Base-by-base conservation (phyloP, 768 basidiomycete genomes). In the Inosperma sp. region DNA sequence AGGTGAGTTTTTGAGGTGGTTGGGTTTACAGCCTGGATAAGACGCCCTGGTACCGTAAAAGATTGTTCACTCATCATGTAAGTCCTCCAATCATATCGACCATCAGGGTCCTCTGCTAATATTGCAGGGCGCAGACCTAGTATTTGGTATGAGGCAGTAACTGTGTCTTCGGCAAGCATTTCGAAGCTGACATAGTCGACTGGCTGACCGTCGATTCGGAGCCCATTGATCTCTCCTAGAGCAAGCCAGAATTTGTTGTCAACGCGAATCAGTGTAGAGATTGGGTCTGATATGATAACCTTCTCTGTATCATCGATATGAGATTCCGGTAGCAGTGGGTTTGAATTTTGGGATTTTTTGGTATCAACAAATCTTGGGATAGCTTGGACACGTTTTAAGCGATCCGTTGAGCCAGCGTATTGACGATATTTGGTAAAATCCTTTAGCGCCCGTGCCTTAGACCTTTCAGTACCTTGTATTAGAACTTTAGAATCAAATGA, bases 1-100 rank as follows among this genome's bases (percentile, higher is more conserved):
- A 26, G 13, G 13, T 48, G 30, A 0, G 29, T 34, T 9, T 36
- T 59, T 14, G 57, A 59, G 4, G 56, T 42, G 4, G 50, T 35
- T 14, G 67, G 67, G 46, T 68, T 59, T 1, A 69, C 19, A 3
- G 60, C 51, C 21, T 62, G 57, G 7, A 65, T 53, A 2, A 65
- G 45, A 9, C 49, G 45, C 8, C 57, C 65, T 14, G 60, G 59
- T 2, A 63, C 62, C 7, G 54, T 47, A 30, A 59, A 59, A 1
- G 61, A 50, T 2, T 51, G 26, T 46, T 61, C 59, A 4, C 31
- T 8, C 16, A 54, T 48, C 4, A 30, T 33, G 35, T 55, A 57
- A 5, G 62, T 60, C 8, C 57, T 34, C 67, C 67, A 69, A 53
- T 69, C 64, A 42, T 63, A 25, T 34, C 40, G 53, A 7, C 2